These are phyloP conservation scores for Leptographium lundbergii DNA, from an alignment of 2,329 filamentous ascomycete species.

Conservation along the genomic window DNA sequence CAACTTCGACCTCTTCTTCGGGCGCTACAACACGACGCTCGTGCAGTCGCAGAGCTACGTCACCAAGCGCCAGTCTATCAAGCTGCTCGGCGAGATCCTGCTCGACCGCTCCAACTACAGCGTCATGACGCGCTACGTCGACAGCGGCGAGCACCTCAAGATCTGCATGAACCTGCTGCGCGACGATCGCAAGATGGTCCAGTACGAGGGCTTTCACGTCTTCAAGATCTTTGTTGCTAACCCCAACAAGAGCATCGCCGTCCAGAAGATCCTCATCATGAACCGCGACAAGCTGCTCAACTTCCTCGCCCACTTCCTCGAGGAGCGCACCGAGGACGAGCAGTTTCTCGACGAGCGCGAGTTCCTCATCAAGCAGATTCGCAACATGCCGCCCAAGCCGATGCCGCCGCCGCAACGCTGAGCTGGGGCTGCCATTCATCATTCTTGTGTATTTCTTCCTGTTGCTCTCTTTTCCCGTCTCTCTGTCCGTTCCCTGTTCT, in stretches of 20 bases:
- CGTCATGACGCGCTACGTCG: slow-evolving; percentile 96
- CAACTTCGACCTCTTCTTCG: slow-evolving; percentile 91
- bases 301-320: slow-evolving; percentile 83
- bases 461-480: background rate
- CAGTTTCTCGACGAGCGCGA: slow-evolving; percentile 98
- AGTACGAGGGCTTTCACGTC: slow-evolving; percentile 97
- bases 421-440: background rate
- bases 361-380: slow-evolving; percentile 91
- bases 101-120: slow-evolving; percentile 93
- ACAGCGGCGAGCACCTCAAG: slow-evolving; percentile 89
- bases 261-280: slow-evolving; percentile 91
- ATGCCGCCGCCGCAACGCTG: slow-evolving; percentile 24
- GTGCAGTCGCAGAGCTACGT: slow-evolving; percentile 93
- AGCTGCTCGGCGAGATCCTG: slow-evolving; percentile 86
- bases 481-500: background rate
- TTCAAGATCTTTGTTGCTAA: slow-evolving; percentile 99
- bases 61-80: slow-evolving; percentile 96
- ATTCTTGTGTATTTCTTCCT: background rate
- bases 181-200: slow-evolving; percentile 96
- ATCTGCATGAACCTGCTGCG: slow-evolving; percentile 95
- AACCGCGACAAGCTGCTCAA: slow-evolving; percentile 83
- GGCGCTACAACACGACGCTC: slow-evolving; percentile 74
- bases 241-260: slow-evolving; percentile 91
- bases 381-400: slow-evolving; percentile 49
- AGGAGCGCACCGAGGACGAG: slow-evolving; percentile 92